These are phyloP conservation scores for Fusarium kyushuense DNA, from an alignment of 2,329 filamentous ascomycete genomes.

Conservation along the genomic window DNA sequence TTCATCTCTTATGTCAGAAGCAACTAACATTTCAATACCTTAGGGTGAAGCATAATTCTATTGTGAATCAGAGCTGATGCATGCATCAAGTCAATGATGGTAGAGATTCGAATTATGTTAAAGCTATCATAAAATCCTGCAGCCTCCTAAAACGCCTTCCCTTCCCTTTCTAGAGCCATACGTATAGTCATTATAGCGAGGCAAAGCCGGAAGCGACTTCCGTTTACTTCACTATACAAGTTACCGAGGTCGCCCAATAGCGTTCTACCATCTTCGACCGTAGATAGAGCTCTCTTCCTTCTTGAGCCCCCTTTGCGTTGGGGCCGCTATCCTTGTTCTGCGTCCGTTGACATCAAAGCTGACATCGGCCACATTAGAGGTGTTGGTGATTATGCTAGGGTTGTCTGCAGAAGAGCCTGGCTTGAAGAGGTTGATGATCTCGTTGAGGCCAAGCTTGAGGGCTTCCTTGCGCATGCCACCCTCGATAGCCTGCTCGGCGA, in stretches of 20 bases:
- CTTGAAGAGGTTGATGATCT: conserved; percentile 91
- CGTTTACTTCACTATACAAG: too few relatives aligned
- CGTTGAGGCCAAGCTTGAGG: conserved; percentile 89
- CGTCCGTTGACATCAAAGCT: conserved; percentile 30
- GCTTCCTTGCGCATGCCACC: conserved; percentile 77
- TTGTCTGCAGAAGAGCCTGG: conserved; percentile 61
- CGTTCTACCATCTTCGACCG: conserved; percentile 35
- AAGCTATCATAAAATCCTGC: conserved; percentile 11
- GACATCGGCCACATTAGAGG: conserved; percentile 30
- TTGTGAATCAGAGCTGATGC: not conserved
- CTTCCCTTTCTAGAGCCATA: conserved; percentile 1
- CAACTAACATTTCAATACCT: too few relatives aligned
- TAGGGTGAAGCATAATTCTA: too few relatives aligned
- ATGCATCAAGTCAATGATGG: too few relatives aligned
- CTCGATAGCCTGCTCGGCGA: conserved; percentile 94
- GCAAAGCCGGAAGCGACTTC: too few relatives aligned
- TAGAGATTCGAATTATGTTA: not conserved
- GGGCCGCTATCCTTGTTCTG: conserved; percentile 37
- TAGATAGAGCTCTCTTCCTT: conserved; percentile 41
- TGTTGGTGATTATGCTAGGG: conserved; percentile 32
- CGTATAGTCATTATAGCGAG: not conserved
- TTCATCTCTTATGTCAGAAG: not conserved
- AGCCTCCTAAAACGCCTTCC: conserved; percentile 15
- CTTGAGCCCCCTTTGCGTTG: conserved; percentile 44
- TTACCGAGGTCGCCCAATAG: too few relatives aligned